phyloP scores from a whole-genome alignment of 495 filamentous ascomycete genomes.

The Talaromyces adpressus region DNA sequence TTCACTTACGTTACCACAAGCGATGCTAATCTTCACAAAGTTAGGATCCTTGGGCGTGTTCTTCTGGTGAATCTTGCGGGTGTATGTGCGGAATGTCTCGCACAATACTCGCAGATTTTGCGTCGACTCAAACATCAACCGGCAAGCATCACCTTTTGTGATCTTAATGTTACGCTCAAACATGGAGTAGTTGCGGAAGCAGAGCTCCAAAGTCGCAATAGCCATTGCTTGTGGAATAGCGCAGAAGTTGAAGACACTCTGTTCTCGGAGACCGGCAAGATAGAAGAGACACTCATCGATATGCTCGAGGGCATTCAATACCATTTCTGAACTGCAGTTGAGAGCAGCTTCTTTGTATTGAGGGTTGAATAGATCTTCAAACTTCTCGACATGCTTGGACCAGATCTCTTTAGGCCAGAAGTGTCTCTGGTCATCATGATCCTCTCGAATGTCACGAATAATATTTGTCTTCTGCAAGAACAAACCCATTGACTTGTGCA shows the following conservation, averaged over 20 bases:
- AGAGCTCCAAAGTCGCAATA: slow-evolving; percentile 83
- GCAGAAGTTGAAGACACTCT: slow-evolving; percentile 99
- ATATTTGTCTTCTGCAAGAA: slow-evolving; percentile 98
- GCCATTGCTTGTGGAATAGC: slow-evolving; percentile 99
- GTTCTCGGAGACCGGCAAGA: slow-evolving; percentile 90
- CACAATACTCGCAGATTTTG: slow-evolving; percentile 79
- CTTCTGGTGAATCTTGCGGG: slow-evolving; percentile 82
- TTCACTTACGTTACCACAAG: slow-evolving; percentile 72
- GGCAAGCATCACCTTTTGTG: slow-evolving; percentile 88
- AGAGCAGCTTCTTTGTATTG: slow-evolving; percentile 74
- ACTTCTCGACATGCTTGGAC: slow-evolving; percentile 85
- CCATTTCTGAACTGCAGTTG: slow-evolving; percentile 90
- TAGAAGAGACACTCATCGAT: slow-evolving; percentile 94
- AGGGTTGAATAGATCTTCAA: slow-evolving; percentile 81
- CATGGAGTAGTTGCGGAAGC: slow-evolving; percentile 86
- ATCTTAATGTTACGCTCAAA: slow-evolving; percentile 92
- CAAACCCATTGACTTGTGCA: slow-evolving; percentile 93
- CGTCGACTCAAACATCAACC: slow-evolving; percentile 84
- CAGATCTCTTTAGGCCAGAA: slow-evolving; percentile 97
- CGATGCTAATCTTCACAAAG: slow-evolving; percentile 85
- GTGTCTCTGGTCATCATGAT: slow-evolving; percentile 73
- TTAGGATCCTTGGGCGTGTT: slow-evolving; percentile 92
- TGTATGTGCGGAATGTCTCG: slow-evolving; percentile 68
- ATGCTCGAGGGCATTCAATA: slow-evolving; percentile 78
- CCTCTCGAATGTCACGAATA: slow-evolving; percentile 90